Conservation (phyloP, 208 protist genomes). For the Acanthamoeba triangularis region DNA sequence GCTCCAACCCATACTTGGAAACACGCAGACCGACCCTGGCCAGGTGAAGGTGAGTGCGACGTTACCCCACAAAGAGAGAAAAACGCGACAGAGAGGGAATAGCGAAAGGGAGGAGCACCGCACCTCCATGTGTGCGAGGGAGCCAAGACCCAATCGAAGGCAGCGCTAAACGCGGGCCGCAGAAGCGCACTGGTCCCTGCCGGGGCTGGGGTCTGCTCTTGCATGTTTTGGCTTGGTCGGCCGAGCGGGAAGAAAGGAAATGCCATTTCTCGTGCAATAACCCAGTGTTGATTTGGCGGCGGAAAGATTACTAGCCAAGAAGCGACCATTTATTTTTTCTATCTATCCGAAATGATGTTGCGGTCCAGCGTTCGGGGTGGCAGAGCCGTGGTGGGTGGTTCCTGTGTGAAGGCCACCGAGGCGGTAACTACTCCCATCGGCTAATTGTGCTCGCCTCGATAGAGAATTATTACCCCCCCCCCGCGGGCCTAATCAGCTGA, state of each 20-base stretch:
- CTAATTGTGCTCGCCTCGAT: background rate
- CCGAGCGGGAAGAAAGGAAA: background rate
- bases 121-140: background rate
- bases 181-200: background rate
- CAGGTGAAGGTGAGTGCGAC: background rate
- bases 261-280: background rate
- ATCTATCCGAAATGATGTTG: conserved; percentile 10
- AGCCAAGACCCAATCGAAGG: background rate
- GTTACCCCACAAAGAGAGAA: too few species aligned
- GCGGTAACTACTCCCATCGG: background rate
- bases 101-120: too few species aligned
- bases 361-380: conserved; percentile 37
- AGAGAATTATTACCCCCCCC: background rate
- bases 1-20: conserved; percentile 12
- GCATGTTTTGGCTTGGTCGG: background rate
- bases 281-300: background rate
- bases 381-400: background rate
- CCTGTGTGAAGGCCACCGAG: conserved; percentile 15
- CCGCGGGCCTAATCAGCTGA: background rate
- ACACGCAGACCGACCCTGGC: background rate
- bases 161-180: background rate
- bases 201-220: background rate
- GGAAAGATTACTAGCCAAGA: too few species aligned
- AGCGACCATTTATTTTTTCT: background rate
- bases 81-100: background rate